phyloP scores from a whole-genome alignment of 2,329 filamentous ascomycete species.

The Alternaria sp. region DNA sequence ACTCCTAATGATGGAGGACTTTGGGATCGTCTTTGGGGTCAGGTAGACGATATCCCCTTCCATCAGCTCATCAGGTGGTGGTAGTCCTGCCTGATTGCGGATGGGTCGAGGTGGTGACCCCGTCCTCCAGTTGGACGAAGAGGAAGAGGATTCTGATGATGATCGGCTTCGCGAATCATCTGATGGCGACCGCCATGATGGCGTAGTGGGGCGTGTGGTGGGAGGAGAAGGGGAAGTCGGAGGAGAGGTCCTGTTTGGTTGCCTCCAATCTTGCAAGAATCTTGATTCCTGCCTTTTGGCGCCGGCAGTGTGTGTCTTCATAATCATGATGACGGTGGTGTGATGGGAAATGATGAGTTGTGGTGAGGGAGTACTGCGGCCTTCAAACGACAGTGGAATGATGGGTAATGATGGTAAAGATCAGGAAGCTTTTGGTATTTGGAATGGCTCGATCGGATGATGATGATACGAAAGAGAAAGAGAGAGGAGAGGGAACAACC shows the following conservation, averaged over 20 bases:
- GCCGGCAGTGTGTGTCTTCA: background rate
- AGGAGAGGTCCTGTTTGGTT: background rate
- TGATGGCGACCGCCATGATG: background rate
- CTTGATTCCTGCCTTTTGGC: background rate
- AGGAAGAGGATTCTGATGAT: background rate
- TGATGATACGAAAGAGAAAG: background rate
- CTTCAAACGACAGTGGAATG: background rate
- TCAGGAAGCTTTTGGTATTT: background rate
- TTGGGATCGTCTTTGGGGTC: background rate
- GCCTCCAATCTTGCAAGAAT: background rate
- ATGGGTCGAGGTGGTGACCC: background rate
- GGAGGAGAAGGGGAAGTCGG: background rate
- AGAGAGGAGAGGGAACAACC: background rate
- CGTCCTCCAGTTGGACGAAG: constrained; percentile 6
- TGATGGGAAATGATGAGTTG: background rate
- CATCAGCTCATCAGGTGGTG: background rate
- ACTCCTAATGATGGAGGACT: constrained; percentile 2
- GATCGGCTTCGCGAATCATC: background rate
- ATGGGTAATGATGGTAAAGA: background rate
- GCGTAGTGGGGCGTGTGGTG: background rate
- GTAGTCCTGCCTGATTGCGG: background rate
- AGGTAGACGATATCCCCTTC: constrained; percentile 13
- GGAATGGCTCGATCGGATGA: background rate
- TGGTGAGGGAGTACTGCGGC: background rate
- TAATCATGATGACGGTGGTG: background rate